A percentile compares a stretch with the other conserved stretches of the same genome.
These are phyloP conservation scores for Colletotrichum acutatum DNA, from an alignment of 2,329 filamentous ascomycete genomes.

Conservation along the genomic window DNA sequence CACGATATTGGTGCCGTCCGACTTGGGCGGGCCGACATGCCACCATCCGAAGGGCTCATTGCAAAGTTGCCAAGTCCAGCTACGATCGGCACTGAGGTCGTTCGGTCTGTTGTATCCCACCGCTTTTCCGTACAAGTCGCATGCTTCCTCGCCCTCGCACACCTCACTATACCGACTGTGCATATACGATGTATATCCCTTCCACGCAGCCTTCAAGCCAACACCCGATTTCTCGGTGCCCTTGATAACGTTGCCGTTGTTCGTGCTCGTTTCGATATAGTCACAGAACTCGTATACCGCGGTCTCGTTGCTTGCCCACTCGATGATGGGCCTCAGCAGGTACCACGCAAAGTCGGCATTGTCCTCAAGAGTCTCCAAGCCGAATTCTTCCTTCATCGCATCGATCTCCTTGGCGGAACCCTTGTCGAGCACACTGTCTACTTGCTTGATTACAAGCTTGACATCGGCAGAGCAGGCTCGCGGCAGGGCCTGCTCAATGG, in stretches of 20 bases:
- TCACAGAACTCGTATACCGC: constrained; percentile 19
- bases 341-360: constrained; percentile 18
- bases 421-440: constrained; percentile 51
- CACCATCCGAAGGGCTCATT: constrained; percentile 33
- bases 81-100: not conserved
- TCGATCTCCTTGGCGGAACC: constrained; percentile 6
- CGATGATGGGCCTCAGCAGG: constrained; percentile 17
- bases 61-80: constrained; percentile 30
- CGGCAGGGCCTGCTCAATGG: constrained; percentile 49
- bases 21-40: constrained; percentile 19
- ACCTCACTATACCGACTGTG: not conserved
- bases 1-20: constrained; percentile 26
- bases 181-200: not conserved
- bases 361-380: constrained; percentile 10
- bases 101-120: not conserved
- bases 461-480: constrained; percentile 57
- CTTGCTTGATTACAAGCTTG: constrained; percentile 55
- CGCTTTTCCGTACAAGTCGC: not conserved
- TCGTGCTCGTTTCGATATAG: constrained; percentile 9
- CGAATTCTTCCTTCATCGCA: constrained; percentile 29
- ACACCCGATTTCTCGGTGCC: not conserved
- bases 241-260: not conserved
- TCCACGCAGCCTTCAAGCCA: constrained; percentile 11
- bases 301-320: not conserved
- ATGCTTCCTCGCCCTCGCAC: not conserved